Conservation (phyloP, 192 early-diverging fungal genomes). For the Phycomyces nitens region DNA sequence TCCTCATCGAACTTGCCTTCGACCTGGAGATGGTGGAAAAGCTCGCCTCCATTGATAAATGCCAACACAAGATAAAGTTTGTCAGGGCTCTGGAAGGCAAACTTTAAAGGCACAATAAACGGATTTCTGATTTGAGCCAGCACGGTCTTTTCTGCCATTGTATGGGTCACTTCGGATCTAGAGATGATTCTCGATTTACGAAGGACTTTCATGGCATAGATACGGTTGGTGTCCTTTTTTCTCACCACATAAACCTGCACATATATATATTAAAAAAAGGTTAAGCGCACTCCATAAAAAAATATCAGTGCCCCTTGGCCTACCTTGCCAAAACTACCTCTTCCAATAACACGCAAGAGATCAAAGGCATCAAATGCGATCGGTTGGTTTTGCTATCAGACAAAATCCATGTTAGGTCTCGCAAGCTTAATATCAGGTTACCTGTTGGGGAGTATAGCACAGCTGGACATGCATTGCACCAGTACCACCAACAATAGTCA, state of each 20-base stretch:
- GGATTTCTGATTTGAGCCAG: constrained; percentile 87
- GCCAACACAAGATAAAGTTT: constrained; percentile 95
- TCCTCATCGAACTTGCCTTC: constrained; percentile 87
- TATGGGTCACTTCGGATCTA: constrained; percentile 89
- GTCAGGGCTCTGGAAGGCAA: constrained; percentile 90
- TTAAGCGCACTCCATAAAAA: neutral
- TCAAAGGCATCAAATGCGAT: constrained; percentile 90
- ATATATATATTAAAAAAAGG: neutral
- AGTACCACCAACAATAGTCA: constrained; percentile 48
- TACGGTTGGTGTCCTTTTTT: constrained; percentile 85
- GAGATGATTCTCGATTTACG: constrained; percentile 93
- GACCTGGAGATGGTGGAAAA: constrained; percentile 92
- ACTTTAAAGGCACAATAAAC: constrained; percentile 92
- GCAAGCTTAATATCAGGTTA: constrained; percentile 27
- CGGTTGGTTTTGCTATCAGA: constrained; percentile 57
- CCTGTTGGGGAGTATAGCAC: constrained; percentile 65
- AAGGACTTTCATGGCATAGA: constrained; percentile 97
- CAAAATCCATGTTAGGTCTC: constrained; percentile 11
- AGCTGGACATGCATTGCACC: constrained; percentile 72
- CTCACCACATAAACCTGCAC: constrained; percentile 82
- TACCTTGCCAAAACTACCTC: constrained; percentile 96
- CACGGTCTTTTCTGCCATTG: constrained; percentile 88
- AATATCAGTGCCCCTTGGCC: too few relatives aligned
- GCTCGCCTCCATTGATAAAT: constrained; percentile 95
- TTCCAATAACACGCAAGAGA: constrained; percentile 92